These are phyloP conservation scores for Oryza longistaminata DNA, from an alignment of 176 grass and related monocot species.

Conservation along the genomic window DNA sequence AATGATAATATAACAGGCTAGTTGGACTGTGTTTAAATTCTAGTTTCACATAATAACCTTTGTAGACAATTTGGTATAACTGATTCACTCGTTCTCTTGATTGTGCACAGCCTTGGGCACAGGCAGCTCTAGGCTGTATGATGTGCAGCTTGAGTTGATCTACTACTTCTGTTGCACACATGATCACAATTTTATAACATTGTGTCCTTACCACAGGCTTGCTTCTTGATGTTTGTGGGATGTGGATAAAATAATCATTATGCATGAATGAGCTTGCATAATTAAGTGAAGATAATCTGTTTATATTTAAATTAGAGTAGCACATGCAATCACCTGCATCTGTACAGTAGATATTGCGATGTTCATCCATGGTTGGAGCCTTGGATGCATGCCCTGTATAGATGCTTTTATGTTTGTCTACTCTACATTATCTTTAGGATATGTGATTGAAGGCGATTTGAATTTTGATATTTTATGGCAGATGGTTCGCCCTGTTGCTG, in stretches of 20 bases:
- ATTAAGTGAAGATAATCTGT: conserved; percentile 14
- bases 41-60: not conserved
- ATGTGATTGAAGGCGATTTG: conserved; percentile 31
- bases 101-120: conserved; percentile 1
- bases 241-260: not conserved
- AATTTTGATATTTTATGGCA: conserved; percentile 39
- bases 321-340: not conserved
- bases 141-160: conserved; percentile 8
- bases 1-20: not conserved
- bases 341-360: not conserved
- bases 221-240: not conserved
- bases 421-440: not conserved
- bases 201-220: not conserved
- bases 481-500: conserved; percentile 74
- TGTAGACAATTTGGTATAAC: conserved; percentile 2
- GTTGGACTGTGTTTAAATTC: not conserved
- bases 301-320: not conserved
- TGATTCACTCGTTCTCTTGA: not conserved
- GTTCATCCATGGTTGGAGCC: not conserved
- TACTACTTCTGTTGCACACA: not conserved
- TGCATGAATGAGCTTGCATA: not conserved
- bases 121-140: not conserved
- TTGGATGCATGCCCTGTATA: not conserved
- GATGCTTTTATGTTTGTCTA: conserved; percentile 25
- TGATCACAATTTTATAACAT: not conserved